Evolutionary conservation across 2,329 filamentous ascomycete species (phyloP).

Genomic region (Colletotrichum siamense): DNA sequence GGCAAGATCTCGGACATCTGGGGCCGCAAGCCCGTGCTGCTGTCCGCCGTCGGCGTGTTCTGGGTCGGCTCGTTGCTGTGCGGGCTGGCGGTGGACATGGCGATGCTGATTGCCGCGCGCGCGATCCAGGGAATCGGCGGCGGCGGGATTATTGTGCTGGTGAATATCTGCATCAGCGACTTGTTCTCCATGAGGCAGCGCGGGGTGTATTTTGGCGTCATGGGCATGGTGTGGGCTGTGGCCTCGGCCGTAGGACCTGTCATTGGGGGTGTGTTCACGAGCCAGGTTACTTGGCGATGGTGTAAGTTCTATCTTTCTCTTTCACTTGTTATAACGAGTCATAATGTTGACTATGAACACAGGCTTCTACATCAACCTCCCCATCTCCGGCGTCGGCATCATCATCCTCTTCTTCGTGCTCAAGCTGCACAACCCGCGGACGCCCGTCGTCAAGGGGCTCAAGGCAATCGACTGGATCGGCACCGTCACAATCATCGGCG

Average conservation of each 20-base stretch:
- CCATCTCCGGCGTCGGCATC: slow-evolving; percentile 60
- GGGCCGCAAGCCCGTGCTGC: slow-evolving; percentile 59
- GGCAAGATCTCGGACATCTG: slow-evolving; percentile 66
- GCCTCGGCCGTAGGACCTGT: slow-evolving; percentile 71
- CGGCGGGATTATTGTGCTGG: slow-evolving; percentile 56
- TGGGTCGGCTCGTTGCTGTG: slow-evolving; percentile 56
- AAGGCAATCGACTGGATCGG: slow-evolving; percentile 68
- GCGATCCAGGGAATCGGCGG: slow-evolving; percentile 58
- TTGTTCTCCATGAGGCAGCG: slow-evolving; percentile 53
- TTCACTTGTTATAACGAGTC: fast-evolving
- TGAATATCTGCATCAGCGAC: slow-evolving; percentile 60
- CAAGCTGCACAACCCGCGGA: slow-evolving; percentile 70
- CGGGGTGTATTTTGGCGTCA: slow-evolving; percentile 64
- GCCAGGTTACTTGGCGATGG: slow-evolving; percentile 65
- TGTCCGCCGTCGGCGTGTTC: slow-evolving; percentile 54
- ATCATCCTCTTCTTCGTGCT: slow-evolving; percentile 66
- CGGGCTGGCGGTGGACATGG: slow-evolving; percentile 50
- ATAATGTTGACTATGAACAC: not conserved
- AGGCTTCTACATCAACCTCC: slow-evolving; percentile 45
- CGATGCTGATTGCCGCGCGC: slow-evolving; percentile 51
- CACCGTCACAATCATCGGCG: slow-evolving; percentile 65
- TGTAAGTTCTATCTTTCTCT: slow-evolving; percentile 36
- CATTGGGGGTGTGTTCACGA: slow-evolving; percentile 68
- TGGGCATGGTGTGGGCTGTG: slow-evolving; percentile 71
- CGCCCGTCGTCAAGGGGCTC: slow-evolving; percentile 65